Conservation (phyloP, 2,329 filamentous ascomycete genomes). For the Sclerotinia nivalis region DNA sequence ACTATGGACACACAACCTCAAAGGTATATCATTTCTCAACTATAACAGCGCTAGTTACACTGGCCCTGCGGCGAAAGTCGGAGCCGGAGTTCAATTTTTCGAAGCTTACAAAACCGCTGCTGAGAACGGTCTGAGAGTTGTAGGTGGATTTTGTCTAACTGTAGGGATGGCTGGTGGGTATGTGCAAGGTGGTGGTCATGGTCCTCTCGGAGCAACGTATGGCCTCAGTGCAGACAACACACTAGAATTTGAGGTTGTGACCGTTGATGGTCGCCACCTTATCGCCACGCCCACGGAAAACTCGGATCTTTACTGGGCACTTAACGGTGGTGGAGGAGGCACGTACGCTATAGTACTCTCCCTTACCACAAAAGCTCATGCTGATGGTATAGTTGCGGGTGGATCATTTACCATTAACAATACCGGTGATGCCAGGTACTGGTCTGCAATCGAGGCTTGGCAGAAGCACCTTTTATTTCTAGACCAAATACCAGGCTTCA, state of each 20-base stretch:
- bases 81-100: constrained; percentile 4
- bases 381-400: neutral
- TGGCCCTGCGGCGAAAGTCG: neutral
- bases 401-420: constrained; percentile 10
- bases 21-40: neutral
- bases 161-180: constrained; percentile 11
- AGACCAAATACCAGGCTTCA: neutral
- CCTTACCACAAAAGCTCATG: neutral
- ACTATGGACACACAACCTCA: constrained; percentile 16
- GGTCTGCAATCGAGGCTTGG: constrained; percentile 1
- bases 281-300: neutral
- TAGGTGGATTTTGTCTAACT: neutral
- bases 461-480: neutral
- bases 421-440: neutral
- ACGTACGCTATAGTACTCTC: neutral
- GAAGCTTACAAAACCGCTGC: neutral
- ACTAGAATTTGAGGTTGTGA: constrained; percentile 17
- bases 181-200: constrained; percentile 4
- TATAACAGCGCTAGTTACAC: constrained; percentile 4
- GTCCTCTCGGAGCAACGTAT: neutral
- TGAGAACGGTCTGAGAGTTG: neutral
- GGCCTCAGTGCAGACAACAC: constrained; percentile 4
- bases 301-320: constrained; percentile 8
- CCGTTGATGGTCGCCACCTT: neutral
- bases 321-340: neutral